These are phyloP conservation scores for Eucalyptus polybractea DNA, from an alignment of 345 rosid species.

Conservation along the genomic window DNA sequence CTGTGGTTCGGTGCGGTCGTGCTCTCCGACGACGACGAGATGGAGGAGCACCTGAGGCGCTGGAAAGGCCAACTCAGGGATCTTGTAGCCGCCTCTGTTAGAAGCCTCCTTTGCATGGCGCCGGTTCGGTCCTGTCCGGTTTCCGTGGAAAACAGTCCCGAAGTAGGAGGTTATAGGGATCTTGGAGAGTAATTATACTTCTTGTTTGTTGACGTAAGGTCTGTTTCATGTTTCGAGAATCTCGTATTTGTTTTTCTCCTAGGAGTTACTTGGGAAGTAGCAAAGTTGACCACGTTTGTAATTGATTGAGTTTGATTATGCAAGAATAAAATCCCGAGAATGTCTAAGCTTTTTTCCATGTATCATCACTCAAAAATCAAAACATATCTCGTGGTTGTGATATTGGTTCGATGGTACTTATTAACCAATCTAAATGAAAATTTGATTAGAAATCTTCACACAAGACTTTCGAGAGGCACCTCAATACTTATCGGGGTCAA, in stretches of 20 bases:
- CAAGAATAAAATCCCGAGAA: neutral
- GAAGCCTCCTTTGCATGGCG: no score
- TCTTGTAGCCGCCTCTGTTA: no score
- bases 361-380: neutral
- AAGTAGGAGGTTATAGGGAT: no score
- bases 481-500: neutral
- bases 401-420: neutral
- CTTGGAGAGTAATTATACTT: no score
- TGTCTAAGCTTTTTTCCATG: neutral
- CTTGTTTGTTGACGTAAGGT: no score
- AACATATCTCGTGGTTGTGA: neutral
- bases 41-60: neutral
- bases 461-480: fast-evolving
- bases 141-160: no score
- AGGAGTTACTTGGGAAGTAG: no score
- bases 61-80: neutral
- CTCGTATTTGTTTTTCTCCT: no score
- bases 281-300: no score
- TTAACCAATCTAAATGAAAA: no score
- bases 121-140: no score
- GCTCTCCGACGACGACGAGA: neutral
- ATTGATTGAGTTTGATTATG: neutral
- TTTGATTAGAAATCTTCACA: neutral
- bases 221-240: no score
- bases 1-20: constrained; percentile 9